Evolutionary conservation across 441 rosid species (phyloP).

Genomic region (Rhodomyrtus psidioides): DNA sequence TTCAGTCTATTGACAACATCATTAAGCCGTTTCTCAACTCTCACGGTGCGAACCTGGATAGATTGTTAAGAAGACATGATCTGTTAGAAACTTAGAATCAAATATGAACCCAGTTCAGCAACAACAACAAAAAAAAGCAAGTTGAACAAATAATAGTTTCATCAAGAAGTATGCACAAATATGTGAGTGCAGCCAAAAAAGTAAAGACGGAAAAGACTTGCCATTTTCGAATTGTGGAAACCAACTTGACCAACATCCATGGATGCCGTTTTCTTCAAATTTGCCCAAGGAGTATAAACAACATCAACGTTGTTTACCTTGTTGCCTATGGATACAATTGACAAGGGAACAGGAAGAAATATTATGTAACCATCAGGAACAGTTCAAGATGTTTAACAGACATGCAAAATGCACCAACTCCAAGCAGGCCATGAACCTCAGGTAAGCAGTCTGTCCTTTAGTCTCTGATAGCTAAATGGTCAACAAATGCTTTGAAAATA

Average conservation of each 20-base stretch:
- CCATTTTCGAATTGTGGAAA: constrained; percentile 85
- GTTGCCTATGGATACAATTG: constrained; percentile 44
- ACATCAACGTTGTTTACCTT: constrained; percentile 91
- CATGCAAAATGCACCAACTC: background rate
- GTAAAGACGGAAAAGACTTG: constrained; percentile 8
- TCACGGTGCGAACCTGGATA: constrained; percentile 72
- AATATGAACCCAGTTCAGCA: background rate
- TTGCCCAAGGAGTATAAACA: constrained; percentile 94
- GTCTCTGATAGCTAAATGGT: background rate
- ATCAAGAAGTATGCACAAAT: background rate
- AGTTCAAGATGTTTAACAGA: background rate
- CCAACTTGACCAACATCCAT: constrained; percentile 99
- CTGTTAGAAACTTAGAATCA: background rate
- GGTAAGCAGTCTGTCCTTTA: background rate
- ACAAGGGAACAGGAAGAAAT: background rate
- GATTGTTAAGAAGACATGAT: constrained; percentile 1
- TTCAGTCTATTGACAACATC: constrained; percentile 88
- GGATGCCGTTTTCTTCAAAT: constrained; percentile 90
- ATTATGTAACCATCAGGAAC: background rate
- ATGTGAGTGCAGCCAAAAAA: background rate
- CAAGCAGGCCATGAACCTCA: background rate
- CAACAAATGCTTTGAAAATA: background rate
- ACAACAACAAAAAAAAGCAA: background rate
- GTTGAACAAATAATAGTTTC: background rate
- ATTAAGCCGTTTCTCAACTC: constrained; percentile 89